These are phyloP conservation scores for Glycine latifolia DNA, from an alignment of 306 rosid genomes.

Conservation along the genomic window DNA sequence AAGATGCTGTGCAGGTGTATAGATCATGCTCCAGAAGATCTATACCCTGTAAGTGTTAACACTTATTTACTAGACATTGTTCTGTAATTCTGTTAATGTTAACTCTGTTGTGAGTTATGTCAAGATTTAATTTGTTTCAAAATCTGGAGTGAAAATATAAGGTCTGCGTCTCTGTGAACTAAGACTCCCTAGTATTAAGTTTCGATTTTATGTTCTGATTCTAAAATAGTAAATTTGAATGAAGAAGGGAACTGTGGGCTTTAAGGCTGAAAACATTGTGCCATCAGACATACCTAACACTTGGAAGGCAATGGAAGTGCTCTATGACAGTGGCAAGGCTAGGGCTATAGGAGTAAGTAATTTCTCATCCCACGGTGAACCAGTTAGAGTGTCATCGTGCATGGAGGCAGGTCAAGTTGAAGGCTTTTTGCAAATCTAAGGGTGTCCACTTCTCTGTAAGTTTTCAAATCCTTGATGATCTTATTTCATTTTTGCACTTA, in stretches of 20 bases:
- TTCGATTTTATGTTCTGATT: too few relatives aligned
- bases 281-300: conserved; percentile 58
- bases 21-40: conserved; percentile 74
- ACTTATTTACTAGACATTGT: background rate
- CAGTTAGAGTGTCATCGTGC: conserved; percentile 80
- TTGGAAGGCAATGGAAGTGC: conserved; percentile 80
- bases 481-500: too few relatives aligned
- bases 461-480: background rate
- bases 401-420: conserved; percentile 68
- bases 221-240: background rate
- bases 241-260: conserved; percentile 63
- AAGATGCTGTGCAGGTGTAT: conserved; percentile 54
- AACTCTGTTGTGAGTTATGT: background rate
- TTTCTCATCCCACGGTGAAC: conserved; percentile 71
- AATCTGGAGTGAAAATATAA: background rate
- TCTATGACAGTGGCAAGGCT: conserved; percentile 67
- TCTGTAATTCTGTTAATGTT: background rate
- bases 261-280: conserved; percentile 54
- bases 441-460: conserved; percentile 75
- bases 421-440: conserved; percentile 61
- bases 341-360: conserved; percentile 78
- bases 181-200: background rate
- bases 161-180: background rate
- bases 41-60: conserved; percentile 59
- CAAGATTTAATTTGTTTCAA: background rate